These are phyloP conservation scores for Cladorrhinum sp. DNA, from an alignment of 2,329 filamentous ascomycete species.

Conservation along the genomic window DNA sequence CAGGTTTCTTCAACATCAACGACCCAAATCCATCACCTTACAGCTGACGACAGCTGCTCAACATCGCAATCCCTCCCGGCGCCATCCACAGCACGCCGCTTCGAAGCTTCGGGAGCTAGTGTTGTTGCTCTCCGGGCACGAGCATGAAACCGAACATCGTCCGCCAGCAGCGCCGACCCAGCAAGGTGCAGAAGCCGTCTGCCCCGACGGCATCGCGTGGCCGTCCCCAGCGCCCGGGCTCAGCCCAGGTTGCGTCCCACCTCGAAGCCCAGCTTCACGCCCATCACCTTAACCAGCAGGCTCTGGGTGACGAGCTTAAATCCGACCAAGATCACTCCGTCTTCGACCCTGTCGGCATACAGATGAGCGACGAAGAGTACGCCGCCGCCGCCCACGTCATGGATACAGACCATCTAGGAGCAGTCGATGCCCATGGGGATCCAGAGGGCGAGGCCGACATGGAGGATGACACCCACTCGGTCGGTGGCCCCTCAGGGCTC, in stretches of 20 bases:
- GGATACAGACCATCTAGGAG: slow-evolving; percentile 25
- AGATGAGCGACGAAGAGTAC: slow-evolving; percentile 26
- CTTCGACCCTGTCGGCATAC: slow-evolving; percentile 20
- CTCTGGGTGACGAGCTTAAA: slow-evolving; percentile 28
- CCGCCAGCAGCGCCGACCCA: slow-evolving; percentile 37
- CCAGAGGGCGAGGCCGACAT: slow-evolving; percentile 27
- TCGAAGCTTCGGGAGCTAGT: slow-evolving; percentile 11
- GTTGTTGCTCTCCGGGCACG: slow-evolving; percentile 11
- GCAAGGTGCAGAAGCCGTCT: slow-evolving; percentile 44
- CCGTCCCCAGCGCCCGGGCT: slow-evolving; percentile 28
- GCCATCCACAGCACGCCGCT: slow-evolving; percentile 9
- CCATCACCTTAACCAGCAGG: slow-evolving; percentile 20
- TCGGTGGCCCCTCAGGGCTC: slow-evolving; percentile 19
- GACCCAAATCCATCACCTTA: slow-evolving; percentile 21
- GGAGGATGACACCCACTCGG: slow-evolving; percentile 23
- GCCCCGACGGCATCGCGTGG: slow-evolving; percentile 25
- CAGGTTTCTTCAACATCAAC: slow-evolving; percentile 15
- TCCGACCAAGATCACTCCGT: slow-evolving; percentile 26
- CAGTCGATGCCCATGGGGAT: slow-evolving; percentile 24
- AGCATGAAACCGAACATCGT: slow-evolving; percentile 27
- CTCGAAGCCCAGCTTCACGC: slow-evolving; percentile 9
- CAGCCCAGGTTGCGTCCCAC: not conserved
- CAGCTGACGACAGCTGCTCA: slow-evolving; percentile 31
- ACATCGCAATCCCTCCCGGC: slow-evolving; percentile 19
- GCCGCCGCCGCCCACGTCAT: slow-evolving; percentile 34